Base-by-base conservation (phyloP, 345 rosid species). In the Eucalyptus curtisii region DNA sequence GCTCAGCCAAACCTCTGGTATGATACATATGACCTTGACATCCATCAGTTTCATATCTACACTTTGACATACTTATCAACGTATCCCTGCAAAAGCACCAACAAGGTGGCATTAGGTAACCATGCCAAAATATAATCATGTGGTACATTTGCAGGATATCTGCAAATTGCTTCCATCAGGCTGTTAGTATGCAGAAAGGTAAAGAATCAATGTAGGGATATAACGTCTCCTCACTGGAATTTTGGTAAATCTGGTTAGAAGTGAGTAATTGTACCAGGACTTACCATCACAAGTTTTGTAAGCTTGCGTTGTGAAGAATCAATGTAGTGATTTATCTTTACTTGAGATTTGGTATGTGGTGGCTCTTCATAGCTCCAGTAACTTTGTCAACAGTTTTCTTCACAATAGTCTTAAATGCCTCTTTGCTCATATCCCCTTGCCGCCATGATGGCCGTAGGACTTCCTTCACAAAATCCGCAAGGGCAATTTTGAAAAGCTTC, bases 371-470 rank as follows among this genome's bases (percentile, higher is more conserved):
- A 81, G 98, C 96, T 76, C 95, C 96, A 14, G 97, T 90, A 10
- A 96, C 99, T 90, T 97, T 97, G 57, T 96, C 99, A 57, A 97
- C 98, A 6, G 94, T 95, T 92, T 97, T 96, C 94, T 96, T 96
- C 86, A 96, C 98, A 68, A 97, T 95, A 50, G 96, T 97, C 92
- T 97, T 97, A 87, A 96, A 97, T 61, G 98, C 96, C 89, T 97
- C 99, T 92, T 96, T 97, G 93, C 99, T 97, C 98, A 97, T 96
- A 90, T 95, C 94, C 89, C 99, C 98, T 90, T 97, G 97, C 71
- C 92, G 92, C 99, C 99, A 97, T 9, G 98, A 95, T 4, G 99
- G 99, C 94, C 94, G 96, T 80, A 96, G 91, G 91, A 95, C 93
- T 88, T 94, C 99, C 92, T 97, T 97, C n/a, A 97, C 99, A 91